Evolutionary conservation across 2,329 filamentous ascomycete species (phyloP).

Genomic region (Boeremia lycopersici): DNA sequence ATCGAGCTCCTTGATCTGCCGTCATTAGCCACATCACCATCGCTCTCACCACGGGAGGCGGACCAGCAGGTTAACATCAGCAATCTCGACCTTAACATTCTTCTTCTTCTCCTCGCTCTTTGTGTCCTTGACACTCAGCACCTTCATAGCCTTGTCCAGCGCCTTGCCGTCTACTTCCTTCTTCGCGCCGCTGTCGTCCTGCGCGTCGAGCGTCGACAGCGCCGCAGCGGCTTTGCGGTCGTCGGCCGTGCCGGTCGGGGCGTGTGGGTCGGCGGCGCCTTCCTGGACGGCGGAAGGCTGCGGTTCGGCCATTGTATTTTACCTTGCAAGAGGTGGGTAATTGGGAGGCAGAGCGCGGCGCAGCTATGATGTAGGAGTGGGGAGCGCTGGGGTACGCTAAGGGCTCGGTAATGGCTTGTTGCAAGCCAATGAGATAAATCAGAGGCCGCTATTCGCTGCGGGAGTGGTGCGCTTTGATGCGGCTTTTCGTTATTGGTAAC

Average conservation of each 20-base stretch:
- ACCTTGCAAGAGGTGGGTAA: too few species aligned
- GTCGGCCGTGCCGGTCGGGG: slow-evolving; percentile 65
- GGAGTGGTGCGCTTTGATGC: neutral
- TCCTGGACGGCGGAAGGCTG: slow-evolving; percentile 65
- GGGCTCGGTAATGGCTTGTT: slow-evolving; percentile 12
- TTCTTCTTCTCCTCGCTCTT: slow-evolving; percentile 54
- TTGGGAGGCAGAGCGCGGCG: too few species aligned
- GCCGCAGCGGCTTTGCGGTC: slow-evolving; percentile 79
- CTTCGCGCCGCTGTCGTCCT: slow-evolving; percentile 56
- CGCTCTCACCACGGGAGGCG: slow-evolving; percentile 37
- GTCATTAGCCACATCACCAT: slow-evolving; percentile 5
- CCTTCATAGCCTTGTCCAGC: slow-evolving; percentile 73
- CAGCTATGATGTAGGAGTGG: slow-evolving; percentile 16
- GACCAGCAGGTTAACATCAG: slow-evolving; percentile 73
- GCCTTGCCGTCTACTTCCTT: slow-evolving; percentile 72
- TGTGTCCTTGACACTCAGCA: slow-evolving; percentile 56
- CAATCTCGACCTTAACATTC: slow-evolving; percentile 73
- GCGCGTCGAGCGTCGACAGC: slow-evolving; percentile 70
- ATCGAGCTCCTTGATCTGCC: slow-evolving; percentile 69
- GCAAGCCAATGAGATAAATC: slow-evolving; percentile 25
- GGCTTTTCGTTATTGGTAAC: neutral
- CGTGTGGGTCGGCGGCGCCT: slow-evolving; percentile 59
- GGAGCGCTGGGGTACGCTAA: slow-evolving; percentile 8
- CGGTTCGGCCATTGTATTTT: slow-evolving; percentile 62
- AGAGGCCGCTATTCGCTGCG: slow-evolving; percentile 22